Base-by-base conservation (phyloP, 495 filamentous ascomycete species). In the Daldinia decipiens region DNA sequence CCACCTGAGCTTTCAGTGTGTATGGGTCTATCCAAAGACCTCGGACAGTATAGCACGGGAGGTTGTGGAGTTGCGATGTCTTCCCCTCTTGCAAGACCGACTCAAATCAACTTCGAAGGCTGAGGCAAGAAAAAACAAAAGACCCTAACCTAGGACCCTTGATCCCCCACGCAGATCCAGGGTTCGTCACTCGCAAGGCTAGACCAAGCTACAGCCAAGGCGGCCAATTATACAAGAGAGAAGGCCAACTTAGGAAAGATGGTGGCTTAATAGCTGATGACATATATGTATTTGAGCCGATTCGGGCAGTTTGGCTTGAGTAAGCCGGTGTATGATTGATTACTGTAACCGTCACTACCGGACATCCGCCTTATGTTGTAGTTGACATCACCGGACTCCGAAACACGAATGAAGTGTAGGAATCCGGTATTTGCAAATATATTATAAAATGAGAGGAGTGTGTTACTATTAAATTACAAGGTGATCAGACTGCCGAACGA, bases 261-360 rank as follows among this genome's bases (percentile, higher is more conserved):
- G 52, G 51, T 54, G 54, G 71, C 58, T 73, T 47, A 58, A 60
- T 36, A 67, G 71, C 58, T 66, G 67, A 70, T 66, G 39, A 21
- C 65, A 66, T 59, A 52, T 26, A 19, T 58, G 31, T 56, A 36
- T 8, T 54, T 24, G 26, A 29, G 38, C 62, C 58, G 57, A 59
- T 70, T 47, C 57, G 66, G 67, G 71, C 66, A 70, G 66, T 54
- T 61, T 59, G 36, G 34, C 66, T 65, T 70, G 57, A 73, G 71
- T 73, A 73, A 73, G 71, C 67, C 71, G 66, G 58, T 52, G 43
- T 59, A 39, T 70, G 71, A 73, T 52, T 70, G 71, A 73, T 73
- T 73, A 73, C 71, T 73, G 59, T 73, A 70, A 57, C 39, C 38
- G 70, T 68, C 26, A 17, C 54, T 29, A 21, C 24, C 70, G 70